A percentile compares a stretch with the other conserved stretches of the same genome.
Evolutionary conservation across 805 yeast genomes (phyloP).

Genomic region (Starmerella etchellsii): DNA sequence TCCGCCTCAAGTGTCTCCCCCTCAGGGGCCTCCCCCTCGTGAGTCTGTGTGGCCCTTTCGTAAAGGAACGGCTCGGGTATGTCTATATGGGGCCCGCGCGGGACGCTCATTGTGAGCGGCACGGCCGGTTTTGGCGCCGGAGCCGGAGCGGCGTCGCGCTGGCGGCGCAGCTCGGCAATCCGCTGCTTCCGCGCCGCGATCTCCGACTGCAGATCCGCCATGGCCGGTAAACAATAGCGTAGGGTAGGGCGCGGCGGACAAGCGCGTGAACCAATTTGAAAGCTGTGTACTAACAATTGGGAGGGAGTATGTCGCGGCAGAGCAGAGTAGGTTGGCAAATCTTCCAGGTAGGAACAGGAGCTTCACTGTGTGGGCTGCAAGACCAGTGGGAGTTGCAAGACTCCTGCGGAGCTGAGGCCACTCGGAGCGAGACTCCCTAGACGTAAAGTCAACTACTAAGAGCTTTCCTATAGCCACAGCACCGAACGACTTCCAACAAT

Average conservation of each 20-base stretch:
- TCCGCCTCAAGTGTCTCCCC: neutral
- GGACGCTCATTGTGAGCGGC: neutral
- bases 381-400: no score
- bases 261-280: no score
- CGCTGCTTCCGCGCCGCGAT: conserved; percentile 42
- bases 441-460: no score
- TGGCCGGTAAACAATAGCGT: neutral
- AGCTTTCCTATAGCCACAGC: neutral
- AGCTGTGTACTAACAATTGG: no score
- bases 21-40: neutral
- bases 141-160: conserved; percentile 27
- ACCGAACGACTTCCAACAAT: neutral
- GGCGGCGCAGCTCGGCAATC: conserved; percentile 40
- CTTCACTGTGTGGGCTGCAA: no score
- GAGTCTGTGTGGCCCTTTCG: conserved; percentile 5
- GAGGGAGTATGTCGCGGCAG: no score
- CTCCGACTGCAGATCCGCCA: conserved; percentile 29
- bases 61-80: conserved; percentile 2
- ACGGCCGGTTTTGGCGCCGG: neutral
- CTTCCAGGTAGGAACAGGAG: no score
- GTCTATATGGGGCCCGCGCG: conserved; percentile 2
- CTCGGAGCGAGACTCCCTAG: no score
- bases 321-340: neutral
- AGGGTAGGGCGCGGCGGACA: no score
- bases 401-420: no score